Evolutionary conservation across 768 basidiomycete species (phyloP).

Genomic region (Trichaptum fuscoviolaceum): DNA sequence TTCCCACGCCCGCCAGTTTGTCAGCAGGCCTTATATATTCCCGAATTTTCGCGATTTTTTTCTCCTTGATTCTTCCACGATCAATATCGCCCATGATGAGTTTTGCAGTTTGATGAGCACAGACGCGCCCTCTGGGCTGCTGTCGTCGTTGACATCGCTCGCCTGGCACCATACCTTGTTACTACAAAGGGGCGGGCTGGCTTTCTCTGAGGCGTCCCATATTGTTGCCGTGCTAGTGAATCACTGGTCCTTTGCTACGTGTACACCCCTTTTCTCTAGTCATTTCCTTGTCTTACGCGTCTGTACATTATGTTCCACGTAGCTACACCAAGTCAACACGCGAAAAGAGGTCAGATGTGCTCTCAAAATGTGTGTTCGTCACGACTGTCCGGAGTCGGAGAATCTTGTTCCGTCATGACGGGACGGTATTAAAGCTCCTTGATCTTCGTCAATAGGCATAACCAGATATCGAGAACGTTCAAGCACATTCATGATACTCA

Average conservation of each 20-base stretch:
- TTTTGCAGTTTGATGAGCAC: slow-evolving; percentile 20
- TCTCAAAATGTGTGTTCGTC: background rate
- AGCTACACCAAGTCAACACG: background rate
- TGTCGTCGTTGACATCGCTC: slow-evolving; percentile 22
- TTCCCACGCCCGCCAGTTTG: background rate
- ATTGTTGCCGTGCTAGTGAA: background rate
- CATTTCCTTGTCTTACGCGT: background rate
- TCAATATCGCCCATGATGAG: slow-evolving; percentile 16
- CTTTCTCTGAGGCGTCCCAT: background rate
- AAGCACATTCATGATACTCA: too few relatives aligned
- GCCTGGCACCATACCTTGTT: slow-evolving; percentile 22
- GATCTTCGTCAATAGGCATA: too few relatives aligned
- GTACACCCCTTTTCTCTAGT: background rate
- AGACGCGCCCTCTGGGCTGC: slow-evolving; percentile 10
- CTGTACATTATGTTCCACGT: background rate
- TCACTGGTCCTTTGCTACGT: background rate
- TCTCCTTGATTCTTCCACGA: slow-evolving; percentile 19
- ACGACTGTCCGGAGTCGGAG: background rate
- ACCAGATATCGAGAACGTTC: too few relatives aligned
- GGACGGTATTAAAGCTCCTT: too few relatives aligned
- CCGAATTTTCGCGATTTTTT: background rate
- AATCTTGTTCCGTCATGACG: background rate
- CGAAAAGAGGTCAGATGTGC: background rate
- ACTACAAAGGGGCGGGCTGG: slow-evolving; percentile 20
- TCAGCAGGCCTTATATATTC: background rate